Percentiles rank a stretch among this genome's conserved stretches.
Evolutionary conservation across 2,329 filamentous ascomycete species (phyloP).

Genomic region (Nemania sp.): DNA sequence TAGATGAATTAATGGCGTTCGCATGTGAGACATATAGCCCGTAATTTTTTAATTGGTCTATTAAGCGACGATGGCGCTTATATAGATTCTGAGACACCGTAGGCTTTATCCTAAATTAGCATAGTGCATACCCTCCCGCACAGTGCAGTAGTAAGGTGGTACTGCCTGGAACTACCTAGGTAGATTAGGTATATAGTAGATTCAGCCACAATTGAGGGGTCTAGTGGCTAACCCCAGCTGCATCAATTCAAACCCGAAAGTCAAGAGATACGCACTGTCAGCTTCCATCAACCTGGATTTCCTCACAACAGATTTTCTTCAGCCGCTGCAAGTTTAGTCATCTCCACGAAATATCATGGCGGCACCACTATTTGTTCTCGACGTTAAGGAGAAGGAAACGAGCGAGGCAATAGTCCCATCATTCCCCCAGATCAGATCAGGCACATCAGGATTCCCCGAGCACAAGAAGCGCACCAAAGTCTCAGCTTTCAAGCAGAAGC

Average conservation of each 20-base stretch:
- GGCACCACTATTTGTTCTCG: constrained; percentile 66
- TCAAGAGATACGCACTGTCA: neutral
- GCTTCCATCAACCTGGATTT: neutral
- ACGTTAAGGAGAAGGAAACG: constrained; percentile 81
- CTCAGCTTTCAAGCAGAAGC: constrained; percentile 84
- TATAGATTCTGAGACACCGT: constrained; percentile 7
- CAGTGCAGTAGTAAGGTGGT: constrained; percentile 12
- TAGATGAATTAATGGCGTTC: constrained; percentile 12
- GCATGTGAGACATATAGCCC: constrained; percentile 19
- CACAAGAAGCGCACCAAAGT: constrained; percentile 80
- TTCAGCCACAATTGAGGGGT: constrained; percentile 32
- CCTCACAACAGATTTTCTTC: neutral
- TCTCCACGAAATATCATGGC: constrained; percentile 30
- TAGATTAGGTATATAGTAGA: neutral
- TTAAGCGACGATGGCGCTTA: constrained; percentile 37
- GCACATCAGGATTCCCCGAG: constrained; percentile 82
- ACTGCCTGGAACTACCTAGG: neutral
- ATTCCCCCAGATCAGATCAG: constrained; percentile 68
- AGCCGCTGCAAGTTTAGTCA: neutral
- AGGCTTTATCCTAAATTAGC: constrained; percentile 5
- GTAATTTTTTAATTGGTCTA: constrained; percentile 19
- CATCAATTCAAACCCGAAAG: neutral
- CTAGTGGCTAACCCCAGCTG: constrained; percentile 6
- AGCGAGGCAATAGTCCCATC: constrained; percentile 70
- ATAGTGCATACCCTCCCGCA: constrained; percentile 16